These are phyloP conservation scores for Botryosphaeria agaves DNA, from an alignment of 2,329 filamentous ascomycete species.

Conservation along the genomic window DNA sequence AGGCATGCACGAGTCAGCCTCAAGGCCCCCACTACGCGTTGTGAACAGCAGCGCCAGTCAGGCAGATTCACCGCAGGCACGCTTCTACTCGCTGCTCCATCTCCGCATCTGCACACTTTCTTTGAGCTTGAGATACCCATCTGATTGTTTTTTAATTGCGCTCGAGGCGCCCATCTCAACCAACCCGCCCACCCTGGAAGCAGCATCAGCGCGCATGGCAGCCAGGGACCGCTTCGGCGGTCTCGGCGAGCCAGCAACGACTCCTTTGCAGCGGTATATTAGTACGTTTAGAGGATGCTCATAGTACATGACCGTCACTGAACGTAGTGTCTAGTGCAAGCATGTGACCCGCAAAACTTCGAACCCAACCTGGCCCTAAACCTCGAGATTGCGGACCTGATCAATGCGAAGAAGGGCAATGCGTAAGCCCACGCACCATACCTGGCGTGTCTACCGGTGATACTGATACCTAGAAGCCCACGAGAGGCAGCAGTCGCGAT, in stretches of 20 bases:
- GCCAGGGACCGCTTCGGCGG: slow-evolving; percentile 85
- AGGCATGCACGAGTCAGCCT: too few relatives aligned
- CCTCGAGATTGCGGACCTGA: slow-evolving; percentile 88
- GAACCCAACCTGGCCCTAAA: slow-evolving; percentile 94
- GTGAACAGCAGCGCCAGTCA: too few relatives aligned
- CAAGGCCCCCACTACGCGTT: too few relatives aligned
- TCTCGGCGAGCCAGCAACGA: slow-evolving; percentile 59
- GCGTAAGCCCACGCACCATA: slow-evolving; percentile 46
- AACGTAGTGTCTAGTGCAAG: slow-evolving; percentile 45
- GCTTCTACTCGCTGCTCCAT: too few relatives aligned
- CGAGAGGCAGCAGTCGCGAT: slow-evolving; percentile 89
- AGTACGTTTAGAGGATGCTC: slow-evolving; percentile 22
- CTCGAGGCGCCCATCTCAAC: too few relatives aligned
- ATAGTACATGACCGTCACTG: slow-evolving; percentile 2
- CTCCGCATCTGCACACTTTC: too few relatives aligned
- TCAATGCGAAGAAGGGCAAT: slow-evolving; percentile 95
- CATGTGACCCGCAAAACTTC: slow-evolving; percentile 93
- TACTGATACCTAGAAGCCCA: slow-evolving; percentile 37
- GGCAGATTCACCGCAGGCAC: too few relatives aligned
- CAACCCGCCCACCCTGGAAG: slow-evolving; percentile 54
- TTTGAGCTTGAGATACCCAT: too few relatives aligned
- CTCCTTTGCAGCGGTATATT: slow-evolving; percentile 88
- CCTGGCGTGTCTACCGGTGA: too few relatives aligned
- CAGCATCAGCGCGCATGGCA: slow-evolving; percentile 86
- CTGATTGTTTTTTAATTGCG: too few relatives aligned